Evolutionary conservation across 1,284 basidiomycete species (phyloP).

Genomic region (Tilletia horrida): DNA sequence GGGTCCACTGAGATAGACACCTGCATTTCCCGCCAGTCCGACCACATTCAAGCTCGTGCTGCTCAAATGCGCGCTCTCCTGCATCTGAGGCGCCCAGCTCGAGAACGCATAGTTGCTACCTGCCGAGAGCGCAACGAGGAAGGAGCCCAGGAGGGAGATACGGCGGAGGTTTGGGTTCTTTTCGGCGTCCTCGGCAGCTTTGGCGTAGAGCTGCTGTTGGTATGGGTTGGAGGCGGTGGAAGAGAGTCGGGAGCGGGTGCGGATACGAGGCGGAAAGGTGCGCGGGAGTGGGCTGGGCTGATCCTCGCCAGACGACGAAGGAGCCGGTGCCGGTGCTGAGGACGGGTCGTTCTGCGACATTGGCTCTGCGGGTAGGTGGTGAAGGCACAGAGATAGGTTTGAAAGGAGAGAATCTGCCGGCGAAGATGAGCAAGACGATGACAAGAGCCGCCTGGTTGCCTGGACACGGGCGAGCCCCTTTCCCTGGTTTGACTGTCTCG

Average conservation of each 20-base stretch:
- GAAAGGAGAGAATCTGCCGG: too few relatives aligned
- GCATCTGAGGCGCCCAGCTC: constrained; percentile 55
- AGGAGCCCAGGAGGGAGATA: constrained; percentile 46
- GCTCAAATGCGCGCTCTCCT: constrained; percentile 49
- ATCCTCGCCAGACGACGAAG: too few relatives aligned
- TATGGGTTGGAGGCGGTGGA: neutral
- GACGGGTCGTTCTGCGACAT: too few relatives aligned
- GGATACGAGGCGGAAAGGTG: neutral
- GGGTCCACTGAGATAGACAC: constrained; percentile 52
- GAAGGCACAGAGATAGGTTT: too few relatives aligned
- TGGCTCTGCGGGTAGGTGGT: too few relatives aligned
- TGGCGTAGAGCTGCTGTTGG: neutral
- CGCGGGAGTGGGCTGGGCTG: neutral
- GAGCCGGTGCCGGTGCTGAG: constrained; percentile 19
- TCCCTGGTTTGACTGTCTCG: too few relatives aligned
- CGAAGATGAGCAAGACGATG: too few relatives aligned
- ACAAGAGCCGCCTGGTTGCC: too few relatives aligned
- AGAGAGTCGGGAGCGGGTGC: constrained; percentile 6
- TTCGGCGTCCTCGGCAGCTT: neutral
- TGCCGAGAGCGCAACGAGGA: constrained; percentile 49
- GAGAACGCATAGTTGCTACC: constrained; percentile 55
- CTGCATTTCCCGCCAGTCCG: constrained; percentile 55
- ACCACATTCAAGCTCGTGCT: constrained; percentile 55
- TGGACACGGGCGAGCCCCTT: too few relatives aligned
- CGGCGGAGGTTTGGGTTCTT: constrained; percentile 16